Base-by-base conservation (phyloP, 1,284 basidiomycete genomes). In the Moesziomyces sp. region DNA sequence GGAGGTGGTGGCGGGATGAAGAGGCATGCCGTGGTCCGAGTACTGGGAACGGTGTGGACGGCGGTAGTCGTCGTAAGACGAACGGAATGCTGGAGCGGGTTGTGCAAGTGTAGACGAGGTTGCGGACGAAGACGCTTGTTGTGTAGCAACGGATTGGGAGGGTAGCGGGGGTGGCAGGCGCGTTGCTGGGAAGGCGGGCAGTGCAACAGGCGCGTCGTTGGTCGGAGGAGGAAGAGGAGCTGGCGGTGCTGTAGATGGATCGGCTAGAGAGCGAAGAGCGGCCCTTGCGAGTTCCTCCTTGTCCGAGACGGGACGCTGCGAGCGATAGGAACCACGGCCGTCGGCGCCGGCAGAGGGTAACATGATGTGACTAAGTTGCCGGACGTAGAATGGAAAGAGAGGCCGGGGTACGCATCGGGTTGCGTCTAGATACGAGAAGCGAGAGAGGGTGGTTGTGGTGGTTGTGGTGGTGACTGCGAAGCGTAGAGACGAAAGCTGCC, bases 231-330 rank as follows among this genome's bases (percentile, higher is more conserved):
- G 30, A 26, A 26, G 49, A 21, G 49, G 49, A n/a, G 30, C 14
- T 16, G 49, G 34, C 3, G 23, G 14, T 42, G 35, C 35, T 10
- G 18, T 51, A 2, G 30, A n/a, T 8, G 59, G 64, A 0, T 19
- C 57, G 10, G 71, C 60, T 5, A 74, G 58, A 0, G 71, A 74
- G 3, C 71, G 65, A 6, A 74, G 55, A n/a, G 65, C 71, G 6
- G 71, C 71, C 23, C 71, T 52, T 0, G 71, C 71, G 13, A 74
- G 55, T 46, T 74, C 65, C 40, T 68, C 65, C 43, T 74, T 74
- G 45, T 68, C 58, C 30, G 65, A 61, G 46, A 55, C 40, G 18
- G 71, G 44, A 23, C 47, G 47, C 7, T 26, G 58, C 0, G 30
- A 43, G 28, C 49, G 42, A n/a, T 40, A 52, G 34, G 59, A 30